Conservation (phyloP, 2,329 filamentous ascomycete genomes). For the Lachnellula hyalina region DNA sequence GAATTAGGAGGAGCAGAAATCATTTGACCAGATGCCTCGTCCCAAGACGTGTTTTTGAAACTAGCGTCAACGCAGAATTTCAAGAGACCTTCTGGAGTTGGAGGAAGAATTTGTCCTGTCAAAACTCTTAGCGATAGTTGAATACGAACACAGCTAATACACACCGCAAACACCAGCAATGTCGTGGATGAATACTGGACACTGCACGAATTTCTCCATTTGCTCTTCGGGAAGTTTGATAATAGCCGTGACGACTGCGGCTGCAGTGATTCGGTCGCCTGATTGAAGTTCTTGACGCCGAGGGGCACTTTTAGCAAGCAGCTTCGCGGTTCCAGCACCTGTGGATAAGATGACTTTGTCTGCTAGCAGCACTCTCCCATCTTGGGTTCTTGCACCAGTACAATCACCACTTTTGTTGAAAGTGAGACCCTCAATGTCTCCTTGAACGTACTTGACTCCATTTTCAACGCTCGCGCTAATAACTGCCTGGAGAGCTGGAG, state of each 20-base stretch:
- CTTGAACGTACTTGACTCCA: conserved; percentile 41
- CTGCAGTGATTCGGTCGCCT: conserved; percentile 49
- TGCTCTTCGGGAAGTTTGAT: conserved; percentile 42
- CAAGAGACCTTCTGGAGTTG: conserved; percentile 44
- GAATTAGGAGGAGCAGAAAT: conserved; percentile 45
- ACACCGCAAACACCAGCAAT: conserved; percentile 38
- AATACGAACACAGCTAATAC: neutral
- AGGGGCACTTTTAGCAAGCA: conserved; percentile 48
- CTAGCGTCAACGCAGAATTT: conserved; percentile 59
- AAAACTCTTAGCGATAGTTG: neutral
- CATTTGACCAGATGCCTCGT: conserved; percentile 41
- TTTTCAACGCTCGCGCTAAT: conserved; percentile 38
- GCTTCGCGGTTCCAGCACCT: conserved; percentile 50
- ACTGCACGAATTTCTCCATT: conserved; percentile 40
- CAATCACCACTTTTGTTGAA: conserved; percentile 44
- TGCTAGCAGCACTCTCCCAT: conserved; percentile 43
- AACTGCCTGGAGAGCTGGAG: conserved; percentile 39
- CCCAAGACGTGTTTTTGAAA: conserved; percentile 48
- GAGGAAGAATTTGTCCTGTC: conserved; percentile 35
- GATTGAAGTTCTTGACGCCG: conserved; percentile 46
- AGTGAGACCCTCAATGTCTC: conserved; percentile 38
- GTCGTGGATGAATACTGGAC: conserved; percentile 50
- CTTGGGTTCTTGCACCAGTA: conserved; percentile 43
- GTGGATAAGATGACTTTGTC: conserved; percentile 50
- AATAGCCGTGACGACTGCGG: conserved; percentile 47